Conservation (phyloP, 371 early-diverging fungal genomes). For the Cokeromyces recurvatus region DNA sequence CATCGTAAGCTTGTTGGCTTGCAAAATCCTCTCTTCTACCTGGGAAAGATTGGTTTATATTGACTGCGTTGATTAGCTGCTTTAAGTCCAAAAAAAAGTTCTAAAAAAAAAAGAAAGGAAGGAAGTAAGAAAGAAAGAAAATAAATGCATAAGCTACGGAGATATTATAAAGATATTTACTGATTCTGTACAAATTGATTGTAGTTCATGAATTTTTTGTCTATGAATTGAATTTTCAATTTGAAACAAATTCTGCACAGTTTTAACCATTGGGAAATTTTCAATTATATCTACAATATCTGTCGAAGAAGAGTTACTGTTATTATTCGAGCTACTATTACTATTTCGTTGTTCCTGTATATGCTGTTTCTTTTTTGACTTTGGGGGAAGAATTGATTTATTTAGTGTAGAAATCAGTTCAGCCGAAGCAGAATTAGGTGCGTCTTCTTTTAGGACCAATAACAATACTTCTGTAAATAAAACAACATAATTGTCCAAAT, state of each 20-base stretch:
- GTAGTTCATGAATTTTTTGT: conserved; percentile 35
- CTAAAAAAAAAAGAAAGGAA: conserved; percentile 10
- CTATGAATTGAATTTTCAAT: conserved; percentile 33
- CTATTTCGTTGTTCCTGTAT: conserved; percentile 10
- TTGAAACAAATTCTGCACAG: conserved; percentile 42
- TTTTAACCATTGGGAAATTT: conserved; percentile 36
- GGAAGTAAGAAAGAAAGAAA: too few relatives aligned
- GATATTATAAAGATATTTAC: too few relatives aligned
- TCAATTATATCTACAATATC: conserved; percentile 36
- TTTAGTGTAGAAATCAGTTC: conserved; percentile 26
- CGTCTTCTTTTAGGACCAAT: conserved; percentile 29
- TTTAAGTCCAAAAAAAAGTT: conserved; percentile 41
- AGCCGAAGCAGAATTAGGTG: conserved; percentile 25
- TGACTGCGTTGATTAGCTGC: conserved; percentile 43
- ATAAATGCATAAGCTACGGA: too few relatives aligned
- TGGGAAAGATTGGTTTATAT: conserved; percentile 43
- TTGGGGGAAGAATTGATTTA: conserved; percentile 22
- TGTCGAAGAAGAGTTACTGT: conserved; percentile 2
- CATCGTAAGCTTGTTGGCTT: conserved; percentile 35
- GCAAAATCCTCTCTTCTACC: conserved; percentile 47
- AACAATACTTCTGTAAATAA: conserved; percentile 29
- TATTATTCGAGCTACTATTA: conserved; percentile 2
- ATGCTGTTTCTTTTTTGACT: conserved; percentile 18
- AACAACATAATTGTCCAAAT: conserved; percentile 28
- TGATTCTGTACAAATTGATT: conserved; percentile 40